These are phyloP conservation scores for Graphiopsis chlorocephala DNA, from an alignment of 2,329 filamentous ascomycete species.

Conservation along the genomic window DNA sequence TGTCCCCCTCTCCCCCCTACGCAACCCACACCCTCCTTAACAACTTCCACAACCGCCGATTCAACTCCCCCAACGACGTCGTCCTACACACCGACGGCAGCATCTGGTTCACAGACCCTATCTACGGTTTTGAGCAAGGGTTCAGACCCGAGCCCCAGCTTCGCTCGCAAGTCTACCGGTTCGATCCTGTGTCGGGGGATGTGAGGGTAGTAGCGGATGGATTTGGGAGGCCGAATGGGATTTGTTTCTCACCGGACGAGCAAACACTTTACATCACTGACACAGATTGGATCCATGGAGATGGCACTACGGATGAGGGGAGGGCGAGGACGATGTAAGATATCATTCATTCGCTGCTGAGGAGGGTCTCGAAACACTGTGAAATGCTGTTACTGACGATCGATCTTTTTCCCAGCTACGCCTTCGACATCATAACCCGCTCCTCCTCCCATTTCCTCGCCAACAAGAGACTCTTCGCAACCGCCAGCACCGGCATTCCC, in stretches of 20 bases:
- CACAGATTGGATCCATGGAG: constrained; percentile 47
- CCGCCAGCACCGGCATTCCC: constrained; percentile 45
- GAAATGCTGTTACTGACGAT: background rate
- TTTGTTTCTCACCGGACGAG: constrained; percentile 57
- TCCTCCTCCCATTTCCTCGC: constrained; percentile 20
- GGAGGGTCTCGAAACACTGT: background rate
- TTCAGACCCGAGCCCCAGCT: constrained; percentile 55
- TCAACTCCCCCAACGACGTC: constrained; percentile 61
- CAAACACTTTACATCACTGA: constrained; percentile 56
- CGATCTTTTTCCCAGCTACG: background rate
- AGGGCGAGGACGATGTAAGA: constrained; percentile 32
- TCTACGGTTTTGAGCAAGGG: constrained; percentile 58
- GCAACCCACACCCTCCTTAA: constrained; percentile 46
- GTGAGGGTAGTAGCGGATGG: constrained; percentile 58
- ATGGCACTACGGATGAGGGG: constrained; percentile 33
- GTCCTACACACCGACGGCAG: constrained; percentile 53
- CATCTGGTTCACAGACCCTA: constrained; percentile 64
- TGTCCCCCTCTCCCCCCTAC: constrained; percentile 26
- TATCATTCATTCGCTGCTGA: background rate
- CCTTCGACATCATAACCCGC: constrained; percentile 31
- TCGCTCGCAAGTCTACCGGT: constrained; percentile 59
- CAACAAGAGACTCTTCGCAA: constrained; percentile 30
- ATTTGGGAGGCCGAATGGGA: constrained; percentile 56
- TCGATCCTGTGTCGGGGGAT: constrained; percentile 50
- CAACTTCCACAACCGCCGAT: constrained; percentile 59